Conservation (phyloP, 768 basidiomycete genomes). For the Pulveroboletus sp. region DNA sequence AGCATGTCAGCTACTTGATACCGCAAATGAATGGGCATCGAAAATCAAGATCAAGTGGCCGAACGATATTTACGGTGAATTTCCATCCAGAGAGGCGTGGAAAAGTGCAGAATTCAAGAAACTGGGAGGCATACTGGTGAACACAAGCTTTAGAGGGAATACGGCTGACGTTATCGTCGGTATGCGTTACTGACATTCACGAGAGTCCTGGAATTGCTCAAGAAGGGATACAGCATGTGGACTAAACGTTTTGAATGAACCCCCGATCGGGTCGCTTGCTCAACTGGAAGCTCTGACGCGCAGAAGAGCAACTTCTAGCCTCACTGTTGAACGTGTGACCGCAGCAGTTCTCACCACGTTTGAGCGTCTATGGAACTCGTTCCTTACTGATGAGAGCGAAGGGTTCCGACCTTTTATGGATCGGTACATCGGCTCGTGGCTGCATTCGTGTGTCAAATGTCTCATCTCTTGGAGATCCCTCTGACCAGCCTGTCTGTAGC, state of each 20-base stretch:
- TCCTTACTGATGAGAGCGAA: constrained; percentile 45
- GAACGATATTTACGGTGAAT: constrained; percentile 85
- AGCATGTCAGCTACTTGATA: constrained; percentile 61
- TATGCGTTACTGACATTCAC: constrained; percentile 32
- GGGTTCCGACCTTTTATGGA: constrained; percentile 83
- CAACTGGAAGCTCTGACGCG: constrained; percentile 50
- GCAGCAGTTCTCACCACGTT: constrained; percentile 76
- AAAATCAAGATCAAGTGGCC: constrained; percentile 90
- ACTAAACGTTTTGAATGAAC: constrained; percentile 77
- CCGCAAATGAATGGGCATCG: constrained; percentile 43
- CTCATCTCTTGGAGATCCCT: background rate
- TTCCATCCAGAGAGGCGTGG: constrained; percentile 35
- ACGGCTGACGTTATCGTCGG: constrained; percentile 79
- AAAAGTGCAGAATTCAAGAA: constrained; percentile 54
- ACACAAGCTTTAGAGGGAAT: constrained; percentile 73
- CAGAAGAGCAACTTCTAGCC: constrained; percentile 12
- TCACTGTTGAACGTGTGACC: constrained; percentile 70
- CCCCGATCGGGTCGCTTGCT: constrained; percentile 77
- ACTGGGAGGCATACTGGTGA: constrained; percentile 89
- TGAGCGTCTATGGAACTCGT: constrained; percentile 72
- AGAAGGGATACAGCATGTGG: constrained; percentile 66
- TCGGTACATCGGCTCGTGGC: constrained; percentile 76
- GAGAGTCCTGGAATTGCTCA: constrained; percentile 1
- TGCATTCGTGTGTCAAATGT: constrained; percentile 74
- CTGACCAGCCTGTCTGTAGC: constrained; percentile 38